These are phyloP conservation scores for Phallus indusiatus DNA, from an alignment of 768 basidiomycete species.

Conservation along the genomic window DNA sequence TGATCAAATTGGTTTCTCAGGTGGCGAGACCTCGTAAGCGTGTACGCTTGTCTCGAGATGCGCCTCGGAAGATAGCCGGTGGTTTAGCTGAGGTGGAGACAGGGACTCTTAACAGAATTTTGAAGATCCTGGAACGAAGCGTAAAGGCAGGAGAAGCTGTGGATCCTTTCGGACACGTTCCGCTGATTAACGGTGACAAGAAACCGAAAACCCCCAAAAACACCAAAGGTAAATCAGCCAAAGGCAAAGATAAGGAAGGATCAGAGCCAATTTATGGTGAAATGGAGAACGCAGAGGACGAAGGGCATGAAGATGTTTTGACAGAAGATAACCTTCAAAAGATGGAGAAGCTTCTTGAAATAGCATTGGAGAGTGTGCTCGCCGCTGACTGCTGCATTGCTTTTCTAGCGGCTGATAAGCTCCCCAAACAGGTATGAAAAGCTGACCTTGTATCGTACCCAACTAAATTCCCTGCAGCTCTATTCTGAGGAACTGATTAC, in stretches of 20 bases:
- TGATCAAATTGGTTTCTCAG: conserved; percentile 60
- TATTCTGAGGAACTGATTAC: conserved; percentile 93
- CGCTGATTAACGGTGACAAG: conserved; percentile 14
- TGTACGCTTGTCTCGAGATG: conserved; percentile 39
- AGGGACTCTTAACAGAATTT: conserved; percentile 46
- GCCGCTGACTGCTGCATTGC: conserved; percentile 81
- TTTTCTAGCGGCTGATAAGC: conserved; percentile 64
- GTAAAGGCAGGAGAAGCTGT: conserved; percentile 68
- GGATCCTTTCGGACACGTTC: conserved; percentile 49
- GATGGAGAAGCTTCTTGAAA: conserved; percentile 43
- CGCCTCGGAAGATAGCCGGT: conserved; percentile 37
- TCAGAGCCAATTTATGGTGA: conserved; percentile 19
- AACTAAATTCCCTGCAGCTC: conserved; percentile 37
- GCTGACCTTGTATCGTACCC: background rate
- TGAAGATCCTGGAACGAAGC: conserved; percentile 73
- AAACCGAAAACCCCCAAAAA: conserved; percentile 29
- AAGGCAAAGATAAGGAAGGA: conserved; percentile 34
- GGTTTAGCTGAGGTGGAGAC: conserved; percentile 63
- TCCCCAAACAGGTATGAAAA: conserved; percentile 72
- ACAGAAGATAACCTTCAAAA: conserved; percentile 43
- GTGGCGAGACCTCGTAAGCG: conserved; percentile 62
- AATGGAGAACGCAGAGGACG: conserved; percentile 20
- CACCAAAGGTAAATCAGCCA: conserved; percentile 14
- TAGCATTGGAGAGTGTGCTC: conserved; percentile 62
- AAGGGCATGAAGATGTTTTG: conserved; percentile 18